Percentiles rank a stretch among this genome's conserved stretches.
These are phyloP conservation scores for Oryza nivara DNA, from an alignment of 176 grass and related monocot species.

Conservation along the genomic window DNA sequence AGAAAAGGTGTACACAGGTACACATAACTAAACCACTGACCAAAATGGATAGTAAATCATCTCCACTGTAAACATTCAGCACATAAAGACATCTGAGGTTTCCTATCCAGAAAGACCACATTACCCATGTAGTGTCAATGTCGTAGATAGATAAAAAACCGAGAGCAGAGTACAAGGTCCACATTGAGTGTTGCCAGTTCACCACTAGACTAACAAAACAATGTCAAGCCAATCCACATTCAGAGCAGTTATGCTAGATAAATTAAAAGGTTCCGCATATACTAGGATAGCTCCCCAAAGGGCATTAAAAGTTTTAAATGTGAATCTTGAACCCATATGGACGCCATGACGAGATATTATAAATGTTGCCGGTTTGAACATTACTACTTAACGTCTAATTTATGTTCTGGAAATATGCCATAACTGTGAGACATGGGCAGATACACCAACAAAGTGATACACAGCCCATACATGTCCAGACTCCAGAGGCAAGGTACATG, in stretches of 20 bases:
- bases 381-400: constrained; percentile 7
- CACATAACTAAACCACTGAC: not conserved
- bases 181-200: not conserved
- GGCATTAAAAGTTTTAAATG: not conserved
- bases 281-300: constrained; percentile 9
- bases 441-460: not conserved
- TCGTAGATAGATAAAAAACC: not conserved
- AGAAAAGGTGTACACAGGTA: not conserved
- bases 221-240: constrained; percentile 13
- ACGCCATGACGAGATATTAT: not conserved
- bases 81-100: not conserved
- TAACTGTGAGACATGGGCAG: constrained; percentile 41
- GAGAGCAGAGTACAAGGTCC: constrained; percentile 10
- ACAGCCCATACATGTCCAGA: constrained; percentile 9
- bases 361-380: constrained; percentile 1
- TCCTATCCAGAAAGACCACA: not conserved
- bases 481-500: constrained; percentile 12
- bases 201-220: not conserved
- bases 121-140: not conserved
- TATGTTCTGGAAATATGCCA: constrained; percentile 20
- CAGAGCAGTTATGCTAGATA: constrained; percentile 19
- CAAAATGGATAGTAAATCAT: not conserved
- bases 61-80: not conserved
- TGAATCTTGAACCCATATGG: not conserved
- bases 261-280: constrained; percentile 32